Evolutionary conservation across 2,329 filamentous ascomycete genomes (phyloP), one percentile per base, ranked within the genome.

Genomic region (Penicillium aurantiogriseum): DNA sequence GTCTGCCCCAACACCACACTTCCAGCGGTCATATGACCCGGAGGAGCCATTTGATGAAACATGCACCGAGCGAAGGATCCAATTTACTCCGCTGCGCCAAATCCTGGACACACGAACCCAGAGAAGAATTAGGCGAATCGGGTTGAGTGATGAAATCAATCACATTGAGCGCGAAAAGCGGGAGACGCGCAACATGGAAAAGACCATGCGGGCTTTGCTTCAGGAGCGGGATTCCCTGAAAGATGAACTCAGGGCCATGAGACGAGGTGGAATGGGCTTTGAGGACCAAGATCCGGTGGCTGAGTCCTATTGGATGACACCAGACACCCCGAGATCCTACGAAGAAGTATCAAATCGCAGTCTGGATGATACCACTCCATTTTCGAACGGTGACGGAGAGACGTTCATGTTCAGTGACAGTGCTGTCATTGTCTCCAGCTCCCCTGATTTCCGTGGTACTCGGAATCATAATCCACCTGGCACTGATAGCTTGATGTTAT

Each of bases 81-180:
- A 80, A 49, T 81, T 80, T 54, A 74, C 75, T 9, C 77, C 79
- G 15, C 64, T 79, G 39, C 71, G 74, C 13, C 75, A 80, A 55
- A 71, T 76, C 2, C 62, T 81, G 23, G 76, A 79, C 50, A 63
- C 68, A 6, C 69, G 79, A 21, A 74, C 74, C 2, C 74, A 75
- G 58, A 71, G 79, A 38, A 73, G 77, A 35, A 76, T 81, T 44
- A 67, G 71, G 33, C 74, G 79, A 13, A 71, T 75, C 51, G 76
- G 79, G 5, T 62, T 81, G 46, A 80, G 78, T 54, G 74, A 79
- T 58, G 78, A 80, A 57, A 74, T 79, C 56, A 79, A 79, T 60
- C 65, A 71, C 25, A 71, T 77, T 38, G 70, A 79, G 39, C 71
- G 72, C 6, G 77, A 77, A 54, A 76, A 74, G 57, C 72, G 71